phyloP scores from a whole-genome alignment of 73 alveolate genomes.

The Halteria grandinella region DNA sequence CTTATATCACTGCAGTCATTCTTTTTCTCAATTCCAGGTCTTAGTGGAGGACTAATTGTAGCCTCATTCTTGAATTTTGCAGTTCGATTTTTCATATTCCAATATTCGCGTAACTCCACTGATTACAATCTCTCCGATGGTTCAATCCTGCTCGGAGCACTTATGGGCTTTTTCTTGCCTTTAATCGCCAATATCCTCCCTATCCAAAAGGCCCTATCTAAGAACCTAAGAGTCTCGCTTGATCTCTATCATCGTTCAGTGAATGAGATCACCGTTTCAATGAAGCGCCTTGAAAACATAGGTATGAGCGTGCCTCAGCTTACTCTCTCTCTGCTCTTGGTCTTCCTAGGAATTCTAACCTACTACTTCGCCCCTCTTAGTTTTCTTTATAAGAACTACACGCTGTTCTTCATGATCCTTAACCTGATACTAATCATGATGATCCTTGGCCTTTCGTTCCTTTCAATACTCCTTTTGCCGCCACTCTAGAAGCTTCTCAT shows the following conservation, averaged over 20 bases:
- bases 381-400: constrained; percentile 71
- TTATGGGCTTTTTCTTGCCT: constrained; percentile 85
- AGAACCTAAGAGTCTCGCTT: constrained; percentile 83
- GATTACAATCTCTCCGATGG: constrained; percentile 45
- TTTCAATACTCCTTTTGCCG: constrained; percentile 70
- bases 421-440: constrained; percentile 81
- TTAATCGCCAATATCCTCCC: constrained; percentile 77
- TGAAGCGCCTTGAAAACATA: constrained; percentile 82
- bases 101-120: constrained; percentile 1
- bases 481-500: constrained; percentile 63
- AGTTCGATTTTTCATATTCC: not conserved
- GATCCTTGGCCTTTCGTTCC: constrained; percentile 88
- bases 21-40: constrained; percentile 85
- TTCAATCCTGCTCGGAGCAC: constrained; percentile 62
- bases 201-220: constrained; percentile 80
- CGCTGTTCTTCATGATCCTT: constrained; percentile 79
- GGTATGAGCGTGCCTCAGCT: constrained; percentile 87
- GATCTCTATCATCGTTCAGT: constrained; percentile 81
- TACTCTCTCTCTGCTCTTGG: constrained; percentile 70
- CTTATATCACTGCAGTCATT: constrained; percentile 72
- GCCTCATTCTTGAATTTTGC: constrained; percentile 38
- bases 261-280: constrained; percentile 77
- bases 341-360: constrained; percentile 87
- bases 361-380: constrained; percentile 92
- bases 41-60: constrained; percentile 70